phyloP scores from a whole-genome alignment of 2,329 filamentous ascomycete species.

The Berkeleyomyces basicola region DNA sequence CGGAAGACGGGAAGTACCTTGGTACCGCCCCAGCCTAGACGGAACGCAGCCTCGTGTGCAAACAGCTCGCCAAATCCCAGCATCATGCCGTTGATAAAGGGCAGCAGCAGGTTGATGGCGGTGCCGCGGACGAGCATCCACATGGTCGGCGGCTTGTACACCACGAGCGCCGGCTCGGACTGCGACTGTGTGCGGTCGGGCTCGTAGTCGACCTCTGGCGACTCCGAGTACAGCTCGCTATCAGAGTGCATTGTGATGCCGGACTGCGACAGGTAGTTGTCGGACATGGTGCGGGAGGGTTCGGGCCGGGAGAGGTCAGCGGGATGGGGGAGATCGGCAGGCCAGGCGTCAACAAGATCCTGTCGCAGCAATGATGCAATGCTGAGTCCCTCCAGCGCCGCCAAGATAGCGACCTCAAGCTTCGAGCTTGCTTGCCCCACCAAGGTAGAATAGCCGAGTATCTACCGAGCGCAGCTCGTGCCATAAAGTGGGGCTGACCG shows the following conservation, averaged over 20 bases:
- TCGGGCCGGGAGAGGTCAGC: neutral
- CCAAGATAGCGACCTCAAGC: neutral
- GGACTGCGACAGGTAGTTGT: slow-evolving; percentile 40
- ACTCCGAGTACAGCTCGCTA: slow-evolving; percentile 63
- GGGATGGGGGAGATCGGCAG: neutral
- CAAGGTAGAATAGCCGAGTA: neutral
- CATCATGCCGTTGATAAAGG: slow-evolving; percentile 97
- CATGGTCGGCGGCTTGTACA: slow-evolving; percentile 77
- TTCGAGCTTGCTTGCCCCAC: neutral
- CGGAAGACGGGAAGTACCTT: slow-evolving; percentile 43
- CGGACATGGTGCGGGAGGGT: slow-evolving; percentile 2
- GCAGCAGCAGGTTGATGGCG: slow-evolving; percentile 87
- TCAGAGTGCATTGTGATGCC: slow-evolving; percentile 66
- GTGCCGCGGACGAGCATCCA: slow-evolving; percentile 76
- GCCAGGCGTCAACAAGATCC: neutral
- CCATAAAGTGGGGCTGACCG: neutral
- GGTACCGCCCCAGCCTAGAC: slow-evolving; percentile 83
- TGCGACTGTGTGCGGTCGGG: slow-evolving; percentile 26
- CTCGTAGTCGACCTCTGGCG: slow-evolving; percentile 46
- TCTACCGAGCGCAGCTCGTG: neutral
- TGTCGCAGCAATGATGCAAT: neutral
- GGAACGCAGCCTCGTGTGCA: slow-evolving; percentile 86
- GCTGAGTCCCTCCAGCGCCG: neutral
- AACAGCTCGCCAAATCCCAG: slow-evolving; percentile 92
- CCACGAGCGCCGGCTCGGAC: slow-evolving; percentile 46